A percentile compares a stretch with the other conserved stretches of the same genome.
Conservation (phyloP, 2,329 filamentous ascomycete species). For the Colletotrichum australisinense region DNA sequence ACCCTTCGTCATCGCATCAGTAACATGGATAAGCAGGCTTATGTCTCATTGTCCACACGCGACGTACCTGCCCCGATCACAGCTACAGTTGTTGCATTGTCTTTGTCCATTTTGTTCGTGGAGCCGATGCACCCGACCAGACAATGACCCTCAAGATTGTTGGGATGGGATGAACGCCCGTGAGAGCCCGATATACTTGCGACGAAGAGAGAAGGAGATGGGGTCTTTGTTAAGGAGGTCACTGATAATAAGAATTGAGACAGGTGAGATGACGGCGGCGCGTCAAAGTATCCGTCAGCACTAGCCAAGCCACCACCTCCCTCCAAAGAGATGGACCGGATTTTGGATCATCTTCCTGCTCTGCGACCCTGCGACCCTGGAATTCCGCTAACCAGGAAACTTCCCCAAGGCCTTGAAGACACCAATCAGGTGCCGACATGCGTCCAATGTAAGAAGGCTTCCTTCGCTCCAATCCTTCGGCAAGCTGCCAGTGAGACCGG, state of each 20-base stretch:
- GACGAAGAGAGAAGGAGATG: too few species aligned
- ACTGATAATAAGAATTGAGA: background rate
- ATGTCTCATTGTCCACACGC: background rate
- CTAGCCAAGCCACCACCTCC: background rate
- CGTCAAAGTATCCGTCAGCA: background rate
- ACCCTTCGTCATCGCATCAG: constrained; percentile 35
- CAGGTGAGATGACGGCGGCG: background rate
- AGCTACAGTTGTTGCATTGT: constrained; percentile 27
- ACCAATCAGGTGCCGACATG: background rate
- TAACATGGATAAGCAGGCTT: background rate
- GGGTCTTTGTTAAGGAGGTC: background rate
- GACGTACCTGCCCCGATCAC: constrained; percentile 40
- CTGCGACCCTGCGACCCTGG: background rate
- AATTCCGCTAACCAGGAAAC: too few species aligned
- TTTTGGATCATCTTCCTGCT: background rate
- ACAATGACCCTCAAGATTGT: background rate
- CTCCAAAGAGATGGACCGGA: background rate
- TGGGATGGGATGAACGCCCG: background rate
- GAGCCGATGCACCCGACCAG: background rate
- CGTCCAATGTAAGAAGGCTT: background rate
- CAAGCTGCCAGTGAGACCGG: background rate
- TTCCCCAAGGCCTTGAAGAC: background rate
- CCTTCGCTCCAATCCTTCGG: background rate
- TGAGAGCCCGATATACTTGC: background rate
- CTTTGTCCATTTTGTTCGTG: background rate